Base-by-base conservation (phyloP, 1,139 yeast species). In the Geotrichum aggregatum region DNA sequence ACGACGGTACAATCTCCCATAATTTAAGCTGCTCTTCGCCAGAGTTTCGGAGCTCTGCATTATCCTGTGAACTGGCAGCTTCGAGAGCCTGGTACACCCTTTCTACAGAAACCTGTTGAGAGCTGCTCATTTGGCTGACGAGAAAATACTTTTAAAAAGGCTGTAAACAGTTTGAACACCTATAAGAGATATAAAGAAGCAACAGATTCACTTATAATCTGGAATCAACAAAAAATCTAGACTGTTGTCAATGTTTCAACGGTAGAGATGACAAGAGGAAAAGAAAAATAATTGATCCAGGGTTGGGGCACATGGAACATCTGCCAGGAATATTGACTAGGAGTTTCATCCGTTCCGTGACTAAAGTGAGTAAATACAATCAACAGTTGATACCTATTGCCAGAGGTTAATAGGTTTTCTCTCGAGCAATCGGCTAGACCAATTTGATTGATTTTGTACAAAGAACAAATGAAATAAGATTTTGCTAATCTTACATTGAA, bases 1-100 rank as follows among this genome's bases (percentile, higher is more conserved):
- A 82, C 19, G 91, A 91, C 1, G 80, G 77, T 22, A 69, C 70
- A 1, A 69, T 63, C 61, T 85, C 89, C 94, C 95, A 87, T 11
- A 62, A 66, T 58, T 80, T 80, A 55, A 89, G 71, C 66, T 82
- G 87, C 14, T 71, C 64, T 61, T 88, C 96, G 0, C 95, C 95
- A 6, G 72, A 66, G 54, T 73, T 78, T 58, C 84, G 87, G 1
- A 67, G 68, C 1, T 65, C 63, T 59, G 59, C 74, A 62, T 76
- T 72, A 60, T 69, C 78, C 59, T 70, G 80, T 59, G 70, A 77
- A 58, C 80, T 77, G 18, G 87, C 87, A 48, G 76, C 72, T 35
- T 76, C 76, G 40, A 77, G 64, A 0, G 71, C 72, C 13, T 44
- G 40, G 19, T 28, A 47, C 7, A 52, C 51, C 14, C 31, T 43